Conservation (phyloP, 2,329 filamentous ascomycete genomes). For the Decorospora gaudefroyi region DNA sequence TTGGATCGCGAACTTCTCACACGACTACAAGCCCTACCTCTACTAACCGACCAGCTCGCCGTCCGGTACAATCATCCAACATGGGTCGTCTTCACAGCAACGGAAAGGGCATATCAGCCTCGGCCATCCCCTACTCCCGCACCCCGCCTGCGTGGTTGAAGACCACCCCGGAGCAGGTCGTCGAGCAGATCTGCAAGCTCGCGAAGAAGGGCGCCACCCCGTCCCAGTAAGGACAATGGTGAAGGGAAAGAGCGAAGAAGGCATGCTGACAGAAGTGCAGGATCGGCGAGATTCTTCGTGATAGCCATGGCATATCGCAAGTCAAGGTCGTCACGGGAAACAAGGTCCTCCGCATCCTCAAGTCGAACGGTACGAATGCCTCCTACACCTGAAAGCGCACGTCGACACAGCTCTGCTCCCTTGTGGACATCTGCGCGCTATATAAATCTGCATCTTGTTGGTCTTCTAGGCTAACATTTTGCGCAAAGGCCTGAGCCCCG, state of each 20-base stretch:
- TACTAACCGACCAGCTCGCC: conserved; percentile 33
- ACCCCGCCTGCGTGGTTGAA: conserved; percentile 93
- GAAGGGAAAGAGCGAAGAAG: not conserved
- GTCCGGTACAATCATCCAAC: conserved; percentile 50
- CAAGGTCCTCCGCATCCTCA: conserved; percentile 64
- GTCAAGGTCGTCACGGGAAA: conserved; percentile 84
- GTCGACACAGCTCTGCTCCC: conserved; percentile 43
- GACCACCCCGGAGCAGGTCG: conserved; percentile 97
- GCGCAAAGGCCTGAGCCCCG: conserved; percentile 85
- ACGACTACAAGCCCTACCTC: conserved; percentile 25
- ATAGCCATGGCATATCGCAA: conserved; percentile 97
- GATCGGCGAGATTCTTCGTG: conserved; percentile 98
- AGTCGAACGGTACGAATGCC: conserved; percentile 65
- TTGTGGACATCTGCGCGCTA: conserved; percentile 66
- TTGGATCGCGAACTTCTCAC: conserved; percentile 24
- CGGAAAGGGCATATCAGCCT: conserved; percentile 98
- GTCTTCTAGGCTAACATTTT: conserved; percentile 47
- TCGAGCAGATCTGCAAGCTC: conserved; percentile 99
- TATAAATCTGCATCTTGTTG: conserved; percentile 55
- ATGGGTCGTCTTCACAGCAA: conserved; percentile 99
- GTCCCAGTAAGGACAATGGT: conserved; percentile 63
- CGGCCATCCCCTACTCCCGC: conserved; percentile 96
- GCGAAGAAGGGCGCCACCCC: conserved; percentile 98
- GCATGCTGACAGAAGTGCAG: conserved; percentile 22
- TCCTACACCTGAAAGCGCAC: conserved; percentile 50